phyloP scores from a whole-genome alignment of 495 filamentous ascomycete species.

The Aspergillus olivimuriae region DNA sequence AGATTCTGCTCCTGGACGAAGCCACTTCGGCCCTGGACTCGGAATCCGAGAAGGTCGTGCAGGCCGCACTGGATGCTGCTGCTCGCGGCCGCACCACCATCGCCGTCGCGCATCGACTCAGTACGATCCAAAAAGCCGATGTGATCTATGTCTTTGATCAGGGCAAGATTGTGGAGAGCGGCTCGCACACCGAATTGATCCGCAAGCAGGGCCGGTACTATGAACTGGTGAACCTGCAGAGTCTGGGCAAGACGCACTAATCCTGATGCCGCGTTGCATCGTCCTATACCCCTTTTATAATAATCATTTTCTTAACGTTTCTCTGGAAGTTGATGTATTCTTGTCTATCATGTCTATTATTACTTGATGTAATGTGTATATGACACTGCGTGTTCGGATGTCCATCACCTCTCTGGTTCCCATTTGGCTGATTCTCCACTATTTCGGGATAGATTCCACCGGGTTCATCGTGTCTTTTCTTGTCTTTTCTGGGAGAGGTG shows the following conservation, averaged over 20 bases:
- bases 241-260: slow-evolving; percentile 54
- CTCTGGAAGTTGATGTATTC: neutral
- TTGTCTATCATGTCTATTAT: slow-evolving; percentile 8
- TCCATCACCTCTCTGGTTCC: neutral
- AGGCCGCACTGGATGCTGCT: slow-evolving; percentile 69
- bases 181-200: slow-evolving; percentile 65
- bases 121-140: slow-evolving; percentile 78
- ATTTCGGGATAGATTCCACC: neutral
- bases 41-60: slow-evolving; percentile 76
- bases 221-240: slow-evolving; percentile 75
- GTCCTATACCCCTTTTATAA: neutral
- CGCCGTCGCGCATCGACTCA: slow-evolving; percentile 70
- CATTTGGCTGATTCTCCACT: neutral
- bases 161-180: slow-evolving; percentile 65
- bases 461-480: neutral
- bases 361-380: neutral
- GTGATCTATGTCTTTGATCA: slow-evolving; percentile 79
- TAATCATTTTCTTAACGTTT: slow-evolving; percentile 1
- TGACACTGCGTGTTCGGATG: neutral
- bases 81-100: slow-evolving; percentile 72
- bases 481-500: neutral
- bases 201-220: slow-evolving; percentile 61
- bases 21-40: slow-evolving; percentile 78
- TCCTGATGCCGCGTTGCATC: slow-evolving; percentile 4
- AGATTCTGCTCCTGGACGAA: slow-evolving; percentile 72